Percentiles rank a stretch among this genome's conserved stretches.
Evolutionary conservation across 768 basidiomycete genomes (phyloP).

Genomic region (Suillus fuscotomentosus): DNA sequence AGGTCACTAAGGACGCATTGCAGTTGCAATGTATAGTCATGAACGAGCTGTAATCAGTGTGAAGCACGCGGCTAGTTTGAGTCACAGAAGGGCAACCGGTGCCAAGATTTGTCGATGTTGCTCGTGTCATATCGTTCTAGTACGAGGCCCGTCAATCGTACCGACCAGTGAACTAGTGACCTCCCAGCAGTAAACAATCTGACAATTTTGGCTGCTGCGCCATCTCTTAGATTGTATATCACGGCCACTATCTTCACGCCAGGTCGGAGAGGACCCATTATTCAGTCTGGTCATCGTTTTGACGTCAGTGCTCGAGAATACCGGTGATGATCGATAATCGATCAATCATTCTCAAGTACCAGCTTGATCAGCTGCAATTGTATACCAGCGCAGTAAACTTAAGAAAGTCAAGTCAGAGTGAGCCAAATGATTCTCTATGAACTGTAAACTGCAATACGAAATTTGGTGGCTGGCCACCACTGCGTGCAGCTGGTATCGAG

Average conservation of each 20-base stretch:
- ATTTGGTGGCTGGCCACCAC: too few species aligned
- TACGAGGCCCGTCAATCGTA: slow-evolving; percentile 45
- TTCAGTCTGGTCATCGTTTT: neutral
- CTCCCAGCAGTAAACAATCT: slow-evolving; percentile 51
- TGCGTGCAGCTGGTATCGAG: too few species aligned
- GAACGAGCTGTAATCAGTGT: neutral
- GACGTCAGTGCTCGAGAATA: too few species aligned
- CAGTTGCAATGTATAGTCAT: neutral
- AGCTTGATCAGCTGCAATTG: too few species aligned
- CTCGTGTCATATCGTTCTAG: slow-evolving; percentile 20
- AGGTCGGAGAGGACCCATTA: neutral
- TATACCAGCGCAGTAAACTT: too few species aligned
- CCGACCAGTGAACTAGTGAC: slow-evolving; percentile 35
- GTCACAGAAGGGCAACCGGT: neutral
- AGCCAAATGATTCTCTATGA: too few species aligned
- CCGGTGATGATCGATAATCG: too few species aligned
- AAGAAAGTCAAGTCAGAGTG: too few species aligned
- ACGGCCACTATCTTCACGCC: neutral
- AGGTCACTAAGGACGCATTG: neutral
- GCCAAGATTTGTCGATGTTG: neutral
- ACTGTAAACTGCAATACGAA: too few species aligned
- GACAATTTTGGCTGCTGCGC: slow-evolving; percentile 44
- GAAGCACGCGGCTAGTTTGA: neutral
- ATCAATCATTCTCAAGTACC: too few species aligned
- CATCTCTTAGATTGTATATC: neutral